Percentiles rank a stretch among this genome's conserved stretches.
phyloP scores from a whole-genome alignment of 164 flowering plant species.

The Dillenia suffruticosa region DNA sequence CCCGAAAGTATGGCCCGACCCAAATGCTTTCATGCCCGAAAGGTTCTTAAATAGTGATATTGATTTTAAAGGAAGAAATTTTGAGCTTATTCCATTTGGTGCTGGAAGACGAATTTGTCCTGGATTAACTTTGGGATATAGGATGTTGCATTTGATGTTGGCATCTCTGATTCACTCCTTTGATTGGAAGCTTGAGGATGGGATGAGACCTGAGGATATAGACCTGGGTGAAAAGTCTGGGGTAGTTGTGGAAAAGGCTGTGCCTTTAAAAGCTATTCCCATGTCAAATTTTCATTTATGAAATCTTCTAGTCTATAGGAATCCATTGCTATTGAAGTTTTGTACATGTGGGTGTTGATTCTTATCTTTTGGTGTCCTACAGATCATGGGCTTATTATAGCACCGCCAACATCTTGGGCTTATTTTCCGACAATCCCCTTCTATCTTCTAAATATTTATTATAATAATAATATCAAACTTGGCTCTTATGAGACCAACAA shows the following conservation, averaged over 20 bases:
- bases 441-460: too few relatives aligned
- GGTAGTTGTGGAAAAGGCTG: slow-evolving; percentile 16
- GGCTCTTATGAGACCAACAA: too few relatives aligned
- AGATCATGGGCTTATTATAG: too few relatives aligned
- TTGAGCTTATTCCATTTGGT: slow-evolving; percentile 29
- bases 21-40: slow-evolving; percentile 27
- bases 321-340: too few relatives aligned
- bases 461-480: too few relatives aligned
- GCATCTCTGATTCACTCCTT: slow-evolving; percentile 21
- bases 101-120: slow-evolving; percentile 29
- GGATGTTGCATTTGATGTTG: slow-evolving; percentile 20
- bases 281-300: neutral
- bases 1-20: slow-evolving; percentile 23
- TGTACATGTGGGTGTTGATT: too few relatives aligned
- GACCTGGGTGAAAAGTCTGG: slow-evolving; percentile 26
- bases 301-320: too few relatives aligned
- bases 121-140: slow-evolving; percentile 19
- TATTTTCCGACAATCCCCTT: too few relatives aligned
- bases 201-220: slow-evolving; percentile 15
- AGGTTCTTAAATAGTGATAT: slow-evolving; percentile 23
- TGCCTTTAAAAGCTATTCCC: slow-evolving; percentile 23
- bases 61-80: slow-evolving; percentile 19
- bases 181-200: slow-evolving; percentile 28
- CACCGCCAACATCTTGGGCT: too few relatives aligned
- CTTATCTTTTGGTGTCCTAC: too few relatives aligned